phyloP scores from a whole-genome alignment of 208 protist species.

The Leishmania braziliensis region DNA sequence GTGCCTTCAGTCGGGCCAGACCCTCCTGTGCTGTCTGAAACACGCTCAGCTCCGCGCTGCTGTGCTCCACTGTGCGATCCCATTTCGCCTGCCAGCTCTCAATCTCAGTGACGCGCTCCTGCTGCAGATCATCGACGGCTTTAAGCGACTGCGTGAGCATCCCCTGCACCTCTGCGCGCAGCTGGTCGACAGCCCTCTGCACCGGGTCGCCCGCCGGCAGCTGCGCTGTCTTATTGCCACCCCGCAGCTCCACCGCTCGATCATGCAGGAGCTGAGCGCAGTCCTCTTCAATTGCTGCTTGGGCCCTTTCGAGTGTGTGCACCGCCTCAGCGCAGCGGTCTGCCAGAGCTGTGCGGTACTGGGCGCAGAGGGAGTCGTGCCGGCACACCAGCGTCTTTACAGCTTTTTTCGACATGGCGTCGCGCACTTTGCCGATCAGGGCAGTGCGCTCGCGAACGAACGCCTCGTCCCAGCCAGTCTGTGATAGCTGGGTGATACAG shows the following conservation, averaged over 20 bases:
- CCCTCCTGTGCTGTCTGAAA: constrained; percentile 65
- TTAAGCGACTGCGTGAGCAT: constrained; percentile 18
- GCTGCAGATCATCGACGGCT: constrained; percentile 42
- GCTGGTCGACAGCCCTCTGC: constrained; percentile 22
- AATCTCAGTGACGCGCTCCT: constrained; percentile 42
- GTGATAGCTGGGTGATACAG: constrained; percentile 33
- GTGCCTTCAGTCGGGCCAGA: constrained; percentile 61
- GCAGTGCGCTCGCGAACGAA: constrained; percentile 41
- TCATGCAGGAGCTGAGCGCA: constrained; percentile 30
- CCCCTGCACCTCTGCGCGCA: constrained; percentile 23
- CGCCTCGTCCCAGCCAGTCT: constrained; percentile 34
- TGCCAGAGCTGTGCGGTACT: constrained; percentile 49
- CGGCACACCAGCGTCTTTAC: constrained; percentile 59
- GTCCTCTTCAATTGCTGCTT: constrained; percentile 27
- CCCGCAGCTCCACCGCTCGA: constrained; percentile 26
- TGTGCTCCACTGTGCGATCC: constrained; percentile 43
- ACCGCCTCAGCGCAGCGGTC: constrained; percentile 37
- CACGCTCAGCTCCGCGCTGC: constrained; percentile 63
- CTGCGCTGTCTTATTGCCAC: constrained; percentile 6
- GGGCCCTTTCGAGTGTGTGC: constrained; percentile 22
- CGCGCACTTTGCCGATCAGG: constrained; percentile 44
- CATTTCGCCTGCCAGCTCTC: constrained; percentile 39
- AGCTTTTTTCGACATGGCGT: constrained; percentile 43
- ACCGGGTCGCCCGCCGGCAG: constrained; percentile 29
- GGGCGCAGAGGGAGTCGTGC: constrained; percentile 41